Evolutionary conservation across 768 basidiomycete species (phyloP).

Genomic region (Stropharia rugosoannulata): DNA sequence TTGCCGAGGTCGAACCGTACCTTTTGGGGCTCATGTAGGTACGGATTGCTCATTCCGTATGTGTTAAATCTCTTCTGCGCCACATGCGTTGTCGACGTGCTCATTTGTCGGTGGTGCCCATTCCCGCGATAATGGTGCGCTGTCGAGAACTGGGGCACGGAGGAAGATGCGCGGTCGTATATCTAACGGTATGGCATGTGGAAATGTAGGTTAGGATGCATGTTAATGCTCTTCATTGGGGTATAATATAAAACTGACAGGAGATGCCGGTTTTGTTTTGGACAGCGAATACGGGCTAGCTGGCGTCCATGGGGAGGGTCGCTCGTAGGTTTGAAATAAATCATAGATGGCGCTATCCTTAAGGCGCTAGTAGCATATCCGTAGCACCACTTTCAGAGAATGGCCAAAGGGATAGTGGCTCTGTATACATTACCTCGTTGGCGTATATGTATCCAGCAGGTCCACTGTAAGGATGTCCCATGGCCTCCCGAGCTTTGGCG

Average conservation of each 20-base stretch:
- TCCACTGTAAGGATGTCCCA: constrained; percentile 34
- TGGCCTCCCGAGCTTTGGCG: not conserved
- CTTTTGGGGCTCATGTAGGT: constrained; percentile 10
- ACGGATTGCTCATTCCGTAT: not conserved
- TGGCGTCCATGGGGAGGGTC: not conserved
- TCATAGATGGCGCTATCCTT: constrained; percentile 2
- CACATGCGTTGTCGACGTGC: not conserved
- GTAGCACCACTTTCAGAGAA: too few species aligned
- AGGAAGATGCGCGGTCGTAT: not conserved
- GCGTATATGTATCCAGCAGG: constrained; percentile 33
- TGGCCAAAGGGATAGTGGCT: too few species aligned
- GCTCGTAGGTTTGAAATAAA: not conserved
- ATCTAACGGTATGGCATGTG: not conserved
- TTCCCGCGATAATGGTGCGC: not conserved
- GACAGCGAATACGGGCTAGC: not conserved
- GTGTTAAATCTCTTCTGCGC: not conserved
- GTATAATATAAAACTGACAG: not conserved
- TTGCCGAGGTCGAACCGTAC: constrained; percentile 16
- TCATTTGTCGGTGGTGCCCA: not conserved
- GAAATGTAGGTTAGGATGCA: not conserved
- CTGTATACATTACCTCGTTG: constrained; percentile 20
- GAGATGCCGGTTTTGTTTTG: not conserved
- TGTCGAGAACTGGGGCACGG: constrained; percentile 2
- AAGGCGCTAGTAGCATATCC: not conserved
- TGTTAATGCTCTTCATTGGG: not conserved